These are phyloP conservation scores for Colletotrichum aenigma DNA, from an alignment of 2,329 filamentous ascomycete species.

Conservation along the genomic window DNA sequence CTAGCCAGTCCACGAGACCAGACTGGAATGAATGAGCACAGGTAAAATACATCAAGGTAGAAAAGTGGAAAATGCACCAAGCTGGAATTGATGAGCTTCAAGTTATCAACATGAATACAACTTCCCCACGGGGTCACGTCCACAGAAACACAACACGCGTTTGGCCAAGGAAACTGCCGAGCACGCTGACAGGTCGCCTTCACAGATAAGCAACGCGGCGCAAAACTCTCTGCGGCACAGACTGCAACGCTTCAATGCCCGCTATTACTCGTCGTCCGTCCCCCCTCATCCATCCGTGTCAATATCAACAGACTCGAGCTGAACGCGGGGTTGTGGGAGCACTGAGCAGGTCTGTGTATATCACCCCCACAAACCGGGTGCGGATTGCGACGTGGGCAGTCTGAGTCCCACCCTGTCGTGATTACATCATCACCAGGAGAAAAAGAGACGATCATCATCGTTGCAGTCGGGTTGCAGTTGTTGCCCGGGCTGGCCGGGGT, in stretches of 20 bases:
- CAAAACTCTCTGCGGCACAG: neutral
- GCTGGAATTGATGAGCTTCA: neutral
- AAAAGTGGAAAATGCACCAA: fast-evolving
- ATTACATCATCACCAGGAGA: neutral
- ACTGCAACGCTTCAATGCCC: neutral
- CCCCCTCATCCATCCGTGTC: neutral
- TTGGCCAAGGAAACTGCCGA: neutral
- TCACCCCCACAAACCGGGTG: neutral
- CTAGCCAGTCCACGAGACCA: neutral
- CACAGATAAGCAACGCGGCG: neutral
- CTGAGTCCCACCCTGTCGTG: neutral
- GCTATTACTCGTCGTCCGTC: neutral
- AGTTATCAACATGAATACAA: neutral
- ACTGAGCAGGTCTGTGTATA: neutral
- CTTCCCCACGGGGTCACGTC: neutral
- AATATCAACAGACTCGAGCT: neutral
- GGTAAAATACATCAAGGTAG: neutral
- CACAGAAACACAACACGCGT: neutral
- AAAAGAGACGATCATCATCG: neutral
- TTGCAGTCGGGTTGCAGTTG: neutral
- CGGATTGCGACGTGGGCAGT: neutral
- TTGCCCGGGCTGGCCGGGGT: neutral
- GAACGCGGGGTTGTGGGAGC: neutral
- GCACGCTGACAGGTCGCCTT: neutral
- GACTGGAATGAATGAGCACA: neutral